phyloP scores from a whole-genome alignment of 164 flowering plant species.

The Tinospora cordifolia region DNA sequence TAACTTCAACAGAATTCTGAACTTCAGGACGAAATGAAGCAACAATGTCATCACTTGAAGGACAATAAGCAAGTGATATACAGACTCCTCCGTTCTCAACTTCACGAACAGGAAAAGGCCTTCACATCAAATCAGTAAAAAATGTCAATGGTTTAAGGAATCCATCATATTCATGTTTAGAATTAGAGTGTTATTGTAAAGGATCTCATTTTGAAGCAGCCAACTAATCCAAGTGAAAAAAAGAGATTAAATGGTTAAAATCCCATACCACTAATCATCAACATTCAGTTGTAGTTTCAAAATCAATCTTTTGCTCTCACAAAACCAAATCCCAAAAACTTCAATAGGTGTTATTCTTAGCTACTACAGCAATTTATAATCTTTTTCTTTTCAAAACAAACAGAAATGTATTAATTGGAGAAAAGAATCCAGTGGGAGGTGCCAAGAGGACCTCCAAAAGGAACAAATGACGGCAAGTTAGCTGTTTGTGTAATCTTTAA shows the following conservation, averaged over 20 bases:
- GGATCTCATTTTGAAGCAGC: background rate
- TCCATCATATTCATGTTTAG: background rate
- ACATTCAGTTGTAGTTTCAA: background rate
- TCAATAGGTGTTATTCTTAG: no score
- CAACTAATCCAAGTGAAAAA: background rate
- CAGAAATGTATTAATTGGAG: no score
- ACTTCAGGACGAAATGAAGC: conserved; percentile 79
- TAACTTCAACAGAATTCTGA: conserved; percentile 25
- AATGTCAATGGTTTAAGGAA: conserved; percentile 7
- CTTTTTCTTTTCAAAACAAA: no score
- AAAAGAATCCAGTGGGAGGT: no score
- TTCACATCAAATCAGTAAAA: conserved; percentile 24
- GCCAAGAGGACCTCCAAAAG: no score
- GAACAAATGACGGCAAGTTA: no score
- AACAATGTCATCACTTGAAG: conserved; percentile 47
- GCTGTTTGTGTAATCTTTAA: no score
- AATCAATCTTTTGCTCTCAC: no score
- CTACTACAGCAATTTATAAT: no score
- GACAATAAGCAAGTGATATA: conserved; percentile 68
- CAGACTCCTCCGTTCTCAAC: conserved; percentile 78
- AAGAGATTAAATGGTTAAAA: background rate
- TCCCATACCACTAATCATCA: background rate
- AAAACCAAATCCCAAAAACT: no score
- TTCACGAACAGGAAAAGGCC: conserved; percentile 55
- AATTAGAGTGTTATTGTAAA: background rate